These are phyloP conservation scores for Apiospora marii DNA, from an alignment of 2,329 filamentous ascomycete species.

Conservation along the genomic window DNA sequence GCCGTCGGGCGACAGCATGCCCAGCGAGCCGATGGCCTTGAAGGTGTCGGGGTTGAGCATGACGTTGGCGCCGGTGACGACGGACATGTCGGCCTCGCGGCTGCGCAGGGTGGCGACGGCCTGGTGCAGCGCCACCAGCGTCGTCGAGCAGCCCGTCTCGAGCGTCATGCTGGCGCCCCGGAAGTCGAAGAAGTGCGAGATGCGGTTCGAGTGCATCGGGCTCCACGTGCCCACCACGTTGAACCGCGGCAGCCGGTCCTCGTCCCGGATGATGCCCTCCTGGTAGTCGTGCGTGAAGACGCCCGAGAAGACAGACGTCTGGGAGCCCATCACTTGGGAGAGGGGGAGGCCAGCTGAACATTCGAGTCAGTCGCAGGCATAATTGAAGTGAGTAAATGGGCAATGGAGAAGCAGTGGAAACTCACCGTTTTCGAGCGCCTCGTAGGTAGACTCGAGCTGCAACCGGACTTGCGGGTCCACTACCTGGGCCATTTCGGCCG, in stretches of 20 bases:
- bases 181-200: conserved; percentile 42
- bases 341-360: conserved; percentile 43
- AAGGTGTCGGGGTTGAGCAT: conserved; percentile 37
- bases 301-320: conserved; percentile 42
- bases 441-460: conserved; percentile 42
- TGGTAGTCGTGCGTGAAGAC: conserved; percentile 29
- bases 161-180: conserved; percentile 42
- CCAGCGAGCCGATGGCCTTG: conserved; percentile 36
- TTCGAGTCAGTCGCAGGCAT: too few relatives aligned
- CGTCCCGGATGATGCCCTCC: neutral
- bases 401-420: too few relatives aligned
- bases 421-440: conserved; percentile 43
- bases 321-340: conserved; percentile 33
- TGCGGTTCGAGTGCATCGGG: conserved; percentile 35
- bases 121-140: conserved; percentile 39
- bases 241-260: conserved; percentile 22
- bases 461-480: conserved; percentile 41
- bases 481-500: conserved; percentile 30
- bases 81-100: conserved; percentile 31
- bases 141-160: conserved; percentile 47
- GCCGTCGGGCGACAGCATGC: conserved; percentile 43
- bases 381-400: too few relatives aligned
- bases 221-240: conserved; percentile 42
- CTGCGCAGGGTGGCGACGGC: conserved; percentile 14
- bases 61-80: conserved; percentile 39